Base-by-base conservation (phyloP, 371 early-diverging fungal genomes). In the Basidiobolus heterosporus region DNA sequence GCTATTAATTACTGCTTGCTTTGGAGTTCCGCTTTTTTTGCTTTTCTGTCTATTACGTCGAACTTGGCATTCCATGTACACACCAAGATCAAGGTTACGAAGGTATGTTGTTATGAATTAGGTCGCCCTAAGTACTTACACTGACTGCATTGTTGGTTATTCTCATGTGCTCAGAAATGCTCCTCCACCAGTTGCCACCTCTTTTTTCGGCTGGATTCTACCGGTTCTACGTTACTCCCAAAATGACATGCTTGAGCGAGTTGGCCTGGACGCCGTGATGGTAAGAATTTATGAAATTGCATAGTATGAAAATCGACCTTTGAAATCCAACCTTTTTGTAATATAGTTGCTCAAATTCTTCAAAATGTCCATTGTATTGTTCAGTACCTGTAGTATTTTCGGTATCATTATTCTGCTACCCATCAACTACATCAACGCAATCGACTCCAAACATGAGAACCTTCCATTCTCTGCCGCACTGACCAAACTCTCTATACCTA, bases 201-300 rank as follows among this genome's bases (percentile, higher is more conserved):
- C 65, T 4, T 70, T 78, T 38, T 70, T 78, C 54, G 74, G 74
- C 17, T 78, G 78, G 78, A 72, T 78, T 46, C 50, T 63, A 15
- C 71, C 75, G 17, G 48, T 78, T 22, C 43, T 74, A 23, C 47
- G 60, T 14, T 47, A 69, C 9, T 54, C 64, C 8, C 72, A 75
- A 51, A 51, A 49, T 8, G 67, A 67, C 18, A 56, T 64, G 22
- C 47, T 73, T 6, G 46, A 61, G n/a, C 53, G 59, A 38, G 74
- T 70, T 1, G 78, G 78, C 19, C 54, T 77, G 15, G 78, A 77
- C 44, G 74, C 75, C 1, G 67, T 69, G 16, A 70, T 77, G 72
- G 64, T 64, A 64, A 38, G 55, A 8, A 3, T 36, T 9, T n/a
- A 17, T n/a, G 14, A 38, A n/a, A 16, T n/a, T n/a, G n/a, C n/a